phyloP scores from a whole-genome alignment of 2,329 filamentous ascomycete genomes.

The Colletotrichum costaricense region DNA sequence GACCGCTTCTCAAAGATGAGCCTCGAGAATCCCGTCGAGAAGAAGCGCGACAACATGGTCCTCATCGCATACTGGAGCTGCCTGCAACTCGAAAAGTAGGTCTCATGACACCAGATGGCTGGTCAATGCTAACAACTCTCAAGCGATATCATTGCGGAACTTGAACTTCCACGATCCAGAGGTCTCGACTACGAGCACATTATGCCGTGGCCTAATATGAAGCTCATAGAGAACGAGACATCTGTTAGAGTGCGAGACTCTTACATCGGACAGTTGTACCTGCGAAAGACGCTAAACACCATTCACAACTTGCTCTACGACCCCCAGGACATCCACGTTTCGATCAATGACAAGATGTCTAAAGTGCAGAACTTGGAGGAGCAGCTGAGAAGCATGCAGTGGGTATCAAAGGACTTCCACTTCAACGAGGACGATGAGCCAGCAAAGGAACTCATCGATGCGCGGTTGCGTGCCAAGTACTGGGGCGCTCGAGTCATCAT shows the following conservation, averaged over 20 bases:
- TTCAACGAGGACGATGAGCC: conserved; percentile 78
- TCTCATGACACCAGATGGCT: neutral
- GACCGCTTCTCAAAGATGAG: conserved; percentile 58
- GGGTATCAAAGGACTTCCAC: conserved; percentile 61
- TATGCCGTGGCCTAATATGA: conserved; percentile 74
- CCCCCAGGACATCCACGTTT: conserved; percentile 48
- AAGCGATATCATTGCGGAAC: conserved; percentile 91
- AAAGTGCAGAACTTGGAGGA: conserved; percentile 52
- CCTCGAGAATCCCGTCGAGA: conserved; percentile 50
- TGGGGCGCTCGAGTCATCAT: conserved; percentile 94
- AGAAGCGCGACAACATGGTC: conserved; percentile 70
- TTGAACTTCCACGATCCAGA: conserved; percentile 72
- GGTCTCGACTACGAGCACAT: conserved; percentile 71
- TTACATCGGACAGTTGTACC: conserved; percentile 72
- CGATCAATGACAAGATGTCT: conserved; percentile 51
- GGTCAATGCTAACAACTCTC: conserved; percentile 35
- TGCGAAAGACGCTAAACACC: conserved; percentile 73
- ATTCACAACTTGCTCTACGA: conserved; percentile 70
- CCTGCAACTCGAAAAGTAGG: conserved; percentile 87
- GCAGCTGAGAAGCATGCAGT: conserved; percentile 46
- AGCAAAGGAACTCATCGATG: conserved; percentile 80
- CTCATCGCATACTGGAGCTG: conserved; percentile 92
- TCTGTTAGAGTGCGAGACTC: conserved; percentile 64
- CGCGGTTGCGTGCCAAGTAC: conserved; percentile 91
- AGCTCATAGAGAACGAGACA: conserved; percentile 55